Conservation (phyloP, 2,329 filamentous ascomycete genomes). For the Mycosphaerella arachidis region DNA sequence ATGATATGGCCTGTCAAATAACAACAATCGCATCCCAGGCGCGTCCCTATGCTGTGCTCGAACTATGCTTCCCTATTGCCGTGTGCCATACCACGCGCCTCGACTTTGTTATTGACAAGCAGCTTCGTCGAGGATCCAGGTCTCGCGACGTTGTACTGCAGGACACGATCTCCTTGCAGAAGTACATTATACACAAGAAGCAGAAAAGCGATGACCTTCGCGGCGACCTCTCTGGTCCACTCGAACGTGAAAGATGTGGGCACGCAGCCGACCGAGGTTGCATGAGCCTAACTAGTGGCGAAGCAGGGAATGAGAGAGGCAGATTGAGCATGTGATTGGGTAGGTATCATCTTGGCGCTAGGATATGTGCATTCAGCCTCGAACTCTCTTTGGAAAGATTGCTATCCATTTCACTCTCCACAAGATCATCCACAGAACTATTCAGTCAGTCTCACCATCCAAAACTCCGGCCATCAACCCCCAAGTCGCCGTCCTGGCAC, state of each 20-base stretch:
- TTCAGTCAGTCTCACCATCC: background rate
- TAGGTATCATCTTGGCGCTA: background rate
- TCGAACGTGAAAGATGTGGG: slow-evolving; percentile 8
- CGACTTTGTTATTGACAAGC: background rate
- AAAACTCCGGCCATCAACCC: background rate
- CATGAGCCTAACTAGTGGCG: slow-evolving; percentile 6
- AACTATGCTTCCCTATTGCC: background rate
- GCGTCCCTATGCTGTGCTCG: background rate
- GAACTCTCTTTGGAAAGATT: background rate
- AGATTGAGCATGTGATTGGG: slow-evolving; percentile 1
- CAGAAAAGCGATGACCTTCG: background rate
- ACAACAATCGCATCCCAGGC: background rate
- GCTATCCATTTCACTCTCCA: too few relatives aligned
- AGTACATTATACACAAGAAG: background rate
- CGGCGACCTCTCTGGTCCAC: background rate
- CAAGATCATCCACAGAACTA: too few relatives aligned
- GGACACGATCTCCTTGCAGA: background rate
- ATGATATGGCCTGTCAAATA: background rate
- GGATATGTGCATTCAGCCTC: background rate
- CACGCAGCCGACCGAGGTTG: slow-evolving; percentile 6
- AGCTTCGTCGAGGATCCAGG: background rate
- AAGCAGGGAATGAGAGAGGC: slow-evolving; percentile 1
- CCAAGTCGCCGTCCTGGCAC: slow-evolving; percentile 3
- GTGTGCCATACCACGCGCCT: background rate
- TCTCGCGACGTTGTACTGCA: background rate